phyloP scores from a whole-genome alignment of 257 asterid genomes.

The Solanum chaucha region DNA sequence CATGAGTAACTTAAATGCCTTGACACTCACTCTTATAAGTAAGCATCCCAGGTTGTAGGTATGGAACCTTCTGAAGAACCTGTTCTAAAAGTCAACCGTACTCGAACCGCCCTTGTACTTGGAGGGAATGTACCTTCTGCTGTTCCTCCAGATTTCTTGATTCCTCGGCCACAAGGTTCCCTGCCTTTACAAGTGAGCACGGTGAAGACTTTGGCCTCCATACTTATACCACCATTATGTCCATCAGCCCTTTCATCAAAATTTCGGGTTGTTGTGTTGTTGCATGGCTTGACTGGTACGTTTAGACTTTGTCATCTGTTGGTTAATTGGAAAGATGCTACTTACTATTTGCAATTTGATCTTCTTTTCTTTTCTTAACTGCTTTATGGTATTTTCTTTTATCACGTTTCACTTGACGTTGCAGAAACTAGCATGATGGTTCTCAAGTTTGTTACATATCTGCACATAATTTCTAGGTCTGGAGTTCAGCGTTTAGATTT shows the following conservation, averaged over 20 bases:
- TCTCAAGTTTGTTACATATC: background rate
- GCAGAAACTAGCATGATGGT: background rate
- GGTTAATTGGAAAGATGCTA: background rate
- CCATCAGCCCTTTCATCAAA: slow-evolving; percentile 77
- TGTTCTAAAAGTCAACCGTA: slow-evolving; percentile 61
- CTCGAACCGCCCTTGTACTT: slow-evolving; percentile 84
- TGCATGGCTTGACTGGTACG: slow-evolving; percentile 78
- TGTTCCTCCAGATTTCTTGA: slow-evolving; percentile 60
- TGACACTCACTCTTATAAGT: background rate
- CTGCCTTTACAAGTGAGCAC: slow-evolving; percentile 59
- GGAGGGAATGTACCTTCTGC: slow-evolving; percentile 82
- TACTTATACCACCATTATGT: slow-evolving; percentile 72
- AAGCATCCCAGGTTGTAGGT: slow-evolving; percentile 49
- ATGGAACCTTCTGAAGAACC: slow-evolving; percentile 82
- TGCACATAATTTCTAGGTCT: background rate
- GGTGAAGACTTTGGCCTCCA: slow-evolving; percentile 58
- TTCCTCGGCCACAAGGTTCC: slow-evolving; percentile 27
- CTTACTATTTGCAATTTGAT: background rate
- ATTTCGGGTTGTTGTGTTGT: slow-evolving; percentile 70
- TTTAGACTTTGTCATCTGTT: slow-evolving; percentile 5
- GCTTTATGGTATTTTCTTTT: background rate
- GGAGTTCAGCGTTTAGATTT: background rate
- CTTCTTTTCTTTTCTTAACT: background rate
- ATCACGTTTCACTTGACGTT: background rate
- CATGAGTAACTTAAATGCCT: background rate